Base-by-base conservation (phyloP, 2,329 filamentous ascomycete genomes). In the Clarireedia monteithiana region DNA sequence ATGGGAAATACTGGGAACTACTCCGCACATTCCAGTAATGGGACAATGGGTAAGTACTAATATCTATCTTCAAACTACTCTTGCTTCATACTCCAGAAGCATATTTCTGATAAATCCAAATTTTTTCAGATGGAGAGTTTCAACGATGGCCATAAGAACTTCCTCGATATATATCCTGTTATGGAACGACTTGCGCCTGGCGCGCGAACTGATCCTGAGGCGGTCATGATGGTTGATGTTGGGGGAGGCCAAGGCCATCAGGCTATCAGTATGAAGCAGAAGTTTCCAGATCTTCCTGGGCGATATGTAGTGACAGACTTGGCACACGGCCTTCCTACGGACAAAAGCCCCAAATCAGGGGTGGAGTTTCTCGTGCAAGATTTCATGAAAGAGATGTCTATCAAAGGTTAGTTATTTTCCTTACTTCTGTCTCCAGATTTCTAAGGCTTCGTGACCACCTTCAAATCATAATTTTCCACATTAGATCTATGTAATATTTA, bases 311-410 rank as follows among this genome's bases (percentile, higher is more conserved):
- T 66, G 2, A 59, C 64, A 26, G 63, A 66, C 38, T 50, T 63
- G 5, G 44, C 55, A 4, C 14, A 34, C 10, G 38, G 14, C 1
- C 57, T 63, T 36, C 57, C 60, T 46, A 46, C 53, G 36, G 34
- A 54, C 26, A 40, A 26, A 20, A 15, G 9, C 4, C n/a, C 47
- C 12, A 30, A 40, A 15, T 10, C 24, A 15, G 48, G 36, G 15
- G 53, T 53, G 15, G 55, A 54, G 38, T 15, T 26, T 4, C 60
- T 68, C 58, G 58, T 58, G 2, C 63, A 71, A 54, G 66, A 69
- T 48, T 69, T 72, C 62, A 71, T 71, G 58, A 62, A 63, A 6
- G 59, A 63, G 0, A 68, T 72, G 54, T 68, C 69, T 0, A 57
- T 71, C n/a, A 61, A 63, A 26, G 39, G 50, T 53, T 30, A 6